Percentiles rank a stretch among this genome's conserved stretches.
Conservation (phyloP, 2,329 filamentous ascomycete species). For the Zasmidium angulare region DNA sequence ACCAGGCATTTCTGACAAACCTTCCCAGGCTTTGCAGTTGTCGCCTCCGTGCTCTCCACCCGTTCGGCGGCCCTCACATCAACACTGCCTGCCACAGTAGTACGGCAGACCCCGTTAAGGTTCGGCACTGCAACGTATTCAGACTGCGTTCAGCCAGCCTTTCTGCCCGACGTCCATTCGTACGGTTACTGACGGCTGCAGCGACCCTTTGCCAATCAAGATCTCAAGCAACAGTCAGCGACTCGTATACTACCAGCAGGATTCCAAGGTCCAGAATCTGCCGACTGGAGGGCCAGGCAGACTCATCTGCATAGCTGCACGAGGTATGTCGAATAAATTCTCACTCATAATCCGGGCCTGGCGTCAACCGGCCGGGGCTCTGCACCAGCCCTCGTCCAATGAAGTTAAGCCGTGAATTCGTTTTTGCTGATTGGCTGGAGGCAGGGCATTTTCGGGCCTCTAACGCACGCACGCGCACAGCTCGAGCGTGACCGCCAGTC, state of each 20-base stretch:
- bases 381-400: not conserved
- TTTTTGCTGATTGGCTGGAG: constrained; percentile 2
- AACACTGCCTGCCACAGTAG: too few relatives aligned
- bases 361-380: not conserved
- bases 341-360: not conserved
- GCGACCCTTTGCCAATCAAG: not conserved
- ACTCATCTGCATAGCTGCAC: not conserved
- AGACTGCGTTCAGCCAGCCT: not conserved
- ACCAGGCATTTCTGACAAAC: too few relatives aligned
- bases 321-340: not conserved
- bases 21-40: too few relatives aligned
- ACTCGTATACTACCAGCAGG: too few relatives aligned
- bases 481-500: too few relatives aligned
- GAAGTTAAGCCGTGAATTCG: not conserved
- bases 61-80: too few relatives aligned
- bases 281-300: too few relatives aligned
- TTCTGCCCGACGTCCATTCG: not conserved
- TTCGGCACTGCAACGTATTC: not conserved
- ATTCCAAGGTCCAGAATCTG: too few relatives aligned
- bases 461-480: too few relatives aligned
- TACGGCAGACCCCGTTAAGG: too few relatives aligned
- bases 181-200: not conserved
- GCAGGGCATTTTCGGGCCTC: not conserved
- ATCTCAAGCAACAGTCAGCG: not conserved
- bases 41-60: too few relatives aligned